A percentile compares a stretch with the other conserved stretches of the same genome.
Evolutionary conservation across 176 grass and related monocot genomes (phyloP).

Genomic region (Paspalum notatum): DNA sequence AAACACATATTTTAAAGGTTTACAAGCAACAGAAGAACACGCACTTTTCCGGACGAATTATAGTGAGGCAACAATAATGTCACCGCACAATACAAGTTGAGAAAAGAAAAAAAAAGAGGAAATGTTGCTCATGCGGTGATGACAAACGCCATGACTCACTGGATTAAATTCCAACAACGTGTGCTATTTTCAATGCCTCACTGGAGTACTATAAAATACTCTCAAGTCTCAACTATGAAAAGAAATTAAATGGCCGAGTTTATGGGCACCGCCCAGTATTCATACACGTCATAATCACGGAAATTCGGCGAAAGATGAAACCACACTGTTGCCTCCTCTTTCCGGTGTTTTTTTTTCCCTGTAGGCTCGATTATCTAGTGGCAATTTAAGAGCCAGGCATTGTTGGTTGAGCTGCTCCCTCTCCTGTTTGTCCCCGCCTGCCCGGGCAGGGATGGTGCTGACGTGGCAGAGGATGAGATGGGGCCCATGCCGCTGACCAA

Average conservation of each 20-base stretch:
- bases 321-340: neutral
- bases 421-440: neutral
- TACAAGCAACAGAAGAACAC: neutral
- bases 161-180: neutral
- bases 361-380: constrained; percentile 1
- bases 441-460: constrained; percentile 32
- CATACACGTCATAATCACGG: constrained; percentile 8
- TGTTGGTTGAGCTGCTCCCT: neutral
- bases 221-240: neutral
- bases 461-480: constrained; percentile 55
- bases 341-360: neutral
- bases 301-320: constrained; percentile 27
- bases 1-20: neutral
- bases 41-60: neutral
- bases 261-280: constrained; percentile 15
- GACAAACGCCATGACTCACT: neutral
- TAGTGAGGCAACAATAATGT: neutral
- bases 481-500: constrained; percentile 38
- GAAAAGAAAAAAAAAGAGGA: neutral
- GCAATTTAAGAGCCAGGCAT: constrained; percentile 1
- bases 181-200: neutral
- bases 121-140: neutral
- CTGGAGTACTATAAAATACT: too few relatives aligned
- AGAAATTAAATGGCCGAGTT: constrained; percentile 26
- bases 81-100: neutral